A percentile compares a stretch with the other conserved stretches of the same genome.
phyloP scores from a whole-genome alignment of 2,329 filamentous ascomycete genomes.

The Xylaria sp. region DNA sequence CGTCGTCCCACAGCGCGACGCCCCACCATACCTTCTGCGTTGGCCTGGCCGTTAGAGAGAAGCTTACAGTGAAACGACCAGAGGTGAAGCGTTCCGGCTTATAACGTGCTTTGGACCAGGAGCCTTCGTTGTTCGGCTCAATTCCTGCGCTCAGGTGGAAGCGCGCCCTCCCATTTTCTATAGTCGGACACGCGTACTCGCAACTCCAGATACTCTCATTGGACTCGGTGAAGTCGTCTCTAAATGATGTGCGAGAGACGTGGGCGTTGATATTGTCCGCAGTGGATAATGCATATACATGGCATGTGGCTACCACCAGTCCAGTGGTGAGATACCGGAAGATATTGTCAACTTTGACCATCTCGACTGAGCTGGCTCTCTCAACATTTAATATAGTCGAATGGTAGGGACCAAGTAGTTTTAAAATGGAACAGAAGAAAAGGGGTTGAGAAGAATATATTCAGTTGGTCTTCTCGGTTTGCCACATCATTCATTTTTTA shows the following conservation, averaged over 20 bases:
- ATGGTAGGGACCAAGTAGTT: neutral
- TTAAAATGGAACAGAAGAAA: no score
- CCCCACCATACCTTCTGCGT: slow-evolving; percentile 14
- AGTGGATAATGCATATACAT: neutral
- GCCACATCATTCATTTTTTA: no score
- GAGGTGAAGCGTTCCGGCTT: slow-evolving; percentile 10
- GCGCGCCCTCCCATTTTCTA: slow-evolving; percentile 10
- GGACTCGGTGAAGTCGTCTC: slow-evolving; percentile 18
- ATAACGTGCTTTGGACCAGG: slow-evolving; percentile 18
- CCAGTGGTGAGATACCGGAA: neutral
- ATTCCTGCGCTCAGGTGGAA: slow-evolving; percentile 17
- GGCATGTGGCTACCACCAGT: neutral
- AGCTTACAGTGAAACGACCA: slow-evolving; percentile 15
- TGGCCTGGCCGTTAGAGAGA: slow-evolving; percentile 15
- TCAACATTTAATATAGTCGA: neutral
- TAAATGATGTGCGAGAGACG: slow-evolving; percentile 5
- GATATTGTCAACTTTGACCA: neutral
- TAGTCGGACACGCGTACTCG: slow-evolving; percentile 18
- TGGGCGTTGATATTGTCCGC: neutral
- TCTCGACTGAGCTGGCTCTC: neutral
- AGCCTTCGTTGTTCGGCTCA: slow-evolving; percentile 12
- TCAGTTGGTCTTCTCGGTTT: no score
- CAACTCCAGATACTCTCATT: slow-evolving; percentile 9
- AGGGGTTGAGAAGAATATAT: no score
- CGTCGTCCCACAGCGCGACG: slow-evolving; percentile 14